Base-by-base conservation (phyloP, 441 rosid genomes). In the California macrophylla region DNA sequence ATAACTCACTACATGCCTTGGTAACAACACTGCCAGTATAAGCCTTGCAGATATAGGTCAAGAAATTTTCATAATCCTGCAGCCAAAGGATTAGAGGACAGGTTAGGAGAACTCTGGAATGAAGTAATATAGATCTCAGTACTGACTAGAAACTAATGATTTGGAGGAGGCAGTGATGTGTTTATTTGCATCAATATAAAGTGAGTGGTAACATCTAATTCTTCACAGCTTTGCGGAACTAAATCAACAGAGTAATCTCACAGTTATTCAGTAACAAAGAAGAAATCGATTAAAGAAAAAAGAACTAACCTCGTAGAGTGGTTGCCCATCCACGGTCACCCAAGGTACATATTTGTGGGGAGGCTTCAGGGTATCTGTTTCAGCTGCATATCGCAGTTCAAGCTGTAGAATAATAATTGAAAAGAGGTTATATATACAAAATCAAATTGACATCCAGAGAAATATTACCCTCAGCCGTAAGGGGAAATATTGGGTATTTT, bases 311-410 rank as follows among this genome's bases (percentile, higher is more conserved):
- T 91, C 97, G 28, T 89, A 91, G 73, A 93, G 92, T 32, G 98
- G 97, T 75, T 84, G 85, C 38, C 95, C 97, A 82, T 93, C 78
- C 66, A 93, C 97, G 54, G 88, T 92, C 5, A 91, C 96, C 97
- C 98, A 93, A 1, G 98, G 97, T 66, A 93, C 98, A 40, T 88
- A 93, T 40, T 71, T 42, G 76, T 93, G 96, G 70, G 97, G 91
- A 36, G 97, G 97, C 75, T 83, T 72, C 45, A 91, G 95, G 24
- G 87, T 83, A 74, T 72, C 74, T 13, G 98, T 93, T 82, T 91
- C 98, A 24, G 85, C 87, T 15, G 88, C 98, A 80, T 88, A 91
- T 72, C 80, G 61, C 69, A 93, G 74, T 72, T 86, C 90, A 74
- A 93, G 95, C 98, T 91, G 91, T 16, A 72, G 56, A 34, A 34